These are phyloP conservation scores for Plantago coronopus DNA, from an alignment of 305 asterid species.

Conservation along the genomic window DNA sequence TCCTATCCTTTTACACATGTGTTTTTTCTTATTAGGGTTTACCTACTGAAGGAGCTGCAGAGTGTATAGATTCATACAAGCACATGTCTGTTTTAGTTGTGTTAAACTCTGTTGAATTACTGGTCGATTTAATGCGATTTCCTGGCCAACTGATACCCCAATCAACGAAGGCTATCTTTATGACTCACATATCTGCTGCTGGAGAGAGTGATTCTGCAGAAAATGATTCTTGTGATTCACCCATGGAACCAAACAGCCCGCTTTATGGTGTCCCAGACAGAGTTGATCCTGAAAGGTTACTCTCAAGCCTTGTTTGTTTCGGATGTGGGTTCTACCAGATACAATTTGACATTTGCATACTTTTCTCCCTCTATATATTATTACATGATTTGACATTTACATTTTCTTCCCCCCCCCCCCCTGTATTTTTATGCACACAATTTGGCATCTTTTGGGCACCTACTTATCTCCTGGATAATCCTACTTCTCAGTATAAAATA, in stretches of 20 bases:
- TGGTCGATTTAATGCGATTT: slow-evolving; percentile 89
- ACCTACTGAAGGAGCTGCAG: slow-evolving; percentile 81
- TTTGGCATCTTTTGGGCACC: too few relatives aligned
- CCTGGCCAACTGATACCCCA: slow-evolving; percentile 97
- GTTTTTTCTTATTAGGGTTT: slow-evolving; percentile 64
- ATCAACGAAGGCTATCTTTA: slow-evolving; percentile 79
- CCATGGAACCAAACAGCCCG: slow-evolving; percentile 98
- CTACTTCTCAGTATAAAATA: too few relatives aligned
- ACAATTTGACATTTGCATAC: too few relatives aligned
- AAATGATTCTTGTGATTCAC: slow-evolving; percentile 99
- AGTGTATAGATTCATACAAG: slow-evolving; percentile 83
- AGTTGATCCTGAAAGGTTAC: slow-evolving; percentile 73
- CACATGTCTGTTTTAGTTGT: slow-evolving; percentile 89
- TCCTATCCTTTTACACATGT: slow-evolving; percentile 19
- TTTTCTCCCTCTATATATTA: background rate
- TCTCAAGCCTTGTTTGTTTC: background rate
- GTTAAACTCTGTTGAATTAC: slow-evolving; percentile 78
- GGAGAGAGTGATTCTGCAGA: slow-evolving; percentile 99
- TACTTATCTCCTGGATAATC: too few relatives aligned
- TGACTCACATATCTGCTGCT: slow-evolving; percentile 93
- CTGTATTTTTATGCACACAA: too few relatives aligned
- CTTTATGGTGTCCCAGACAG: slow-evolving; percentile 80
- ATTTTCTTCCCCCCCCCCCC: background rate
- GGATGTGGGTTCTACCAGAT: background rate
- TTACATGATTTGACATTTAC: background rate